These are phyloP conservation scores for Saussurea involucrata DNA, from an alignment of 129 eudicot genomes.

Conservation along the genomic window DNA sequence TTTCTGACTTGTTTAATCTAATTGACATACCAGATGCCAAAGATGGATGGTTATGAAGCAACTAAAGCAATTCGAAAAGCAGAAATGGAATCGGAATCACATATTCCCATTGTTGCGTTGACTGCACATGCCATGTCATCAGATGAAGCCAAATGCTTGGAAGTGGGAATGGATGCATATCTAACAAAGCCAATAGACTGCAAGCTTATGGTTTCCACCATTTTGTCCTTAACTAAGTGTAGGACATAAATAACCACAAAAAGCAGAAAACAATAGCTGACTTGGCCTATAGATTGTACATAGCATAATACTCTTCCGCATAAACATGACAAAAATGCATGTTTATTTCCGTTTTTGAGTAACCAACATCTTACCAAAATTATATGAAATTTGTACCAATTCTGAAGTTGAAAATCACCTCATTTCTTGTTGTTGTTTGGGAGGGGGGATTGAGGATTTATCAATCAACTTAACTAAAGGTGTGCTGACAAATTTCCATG, in stretches of 20 bases:
- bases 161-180: conserved; percentile 99
- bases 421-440: not conserved
- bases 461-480: not conserved
- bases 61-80: conserved; percentile 78
- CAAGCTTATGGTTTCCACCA: conserved; percentile 87
- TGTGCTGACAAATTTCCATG: not conserved
- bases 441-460: not conserved
- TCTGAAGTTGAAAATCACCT: not conserved
- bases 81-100: conserved; percentile 50
- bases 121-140: conserved; percentile 98
- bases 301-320: not conserved
- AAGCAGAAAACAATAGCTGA: not conserved
- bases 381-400: not conserved
- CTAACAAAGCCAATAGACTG: conserved; percentile 91
- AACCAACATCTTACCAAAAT: not conserved
- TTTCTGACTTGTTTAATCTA: conserved; percentile 3
- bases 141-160: conserved; percentile 88
- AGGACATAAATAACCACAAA: not conserved
- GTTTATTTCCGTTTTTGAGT: not conserved
- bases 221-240: conserved; percentile 70
- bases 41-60: conserved; percentile 99
- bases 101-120: conserved; percentile 83
- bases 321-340: conserved; percentile 4
- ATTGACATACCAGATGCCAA: conserved; percentile 72
- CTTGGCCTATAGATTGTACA: not conserved